These are phyloP conservation scores for Fomitopsis pinicola DNA, from an alignment of 1,284 basidiomycete species.

Conservation along the genomic window DNA sequence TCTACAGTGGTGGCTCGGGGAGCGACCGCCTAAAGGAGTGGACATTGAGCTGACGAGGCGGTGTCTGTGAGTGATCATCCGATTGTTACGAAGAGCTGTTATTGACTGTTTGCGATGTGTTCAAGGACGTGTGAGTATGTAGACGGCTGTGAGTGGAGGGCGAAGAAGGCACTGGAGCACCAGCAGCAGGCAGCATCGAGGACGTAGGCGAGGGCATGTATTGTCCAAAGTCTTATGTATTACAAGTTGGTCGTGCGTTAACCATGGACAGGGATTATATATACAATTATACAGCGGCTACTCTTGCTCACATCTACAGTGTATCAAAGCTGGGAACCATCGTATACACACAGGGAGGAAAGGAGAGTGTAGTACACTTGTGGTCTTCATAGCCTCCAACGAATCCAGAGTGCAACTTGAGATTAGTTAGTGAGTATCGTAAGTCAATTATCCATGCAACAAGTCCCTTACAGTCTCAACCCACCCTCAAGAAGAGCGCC, in stretches of 20 bases:
- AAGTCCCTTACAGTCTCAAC: too few relatives aligned
- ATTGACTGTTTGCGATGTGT: background rate
- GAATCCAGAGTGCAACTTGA: too few relatives aligned
- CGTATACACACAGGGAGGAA: too few relatives aligned
- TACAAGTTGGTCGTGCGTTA: background rate
- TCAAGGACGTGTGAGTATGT: constrained; percentile 75
- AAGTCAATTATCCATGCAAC: too few relatives aligned
- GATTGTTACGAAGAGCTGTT: constrained; percentile 1
- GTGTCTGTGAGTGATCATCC: constrained; percentile 55
- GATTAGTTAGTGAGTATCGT: too few relatives aligned
- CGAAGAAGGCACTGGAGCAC: constrained; percentile 51
- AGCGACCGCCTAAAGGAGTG: constrained; percentile 66
- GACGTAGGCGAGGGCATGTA: background rate
- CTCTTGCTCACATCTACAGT: background rate
- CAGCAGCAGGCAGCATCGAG: background rate
- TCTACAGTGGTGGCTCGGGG: constrained; percentile 74
- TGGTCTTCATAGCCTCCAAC: too few relatives aligned
- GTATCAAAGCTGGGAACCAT: background rate
- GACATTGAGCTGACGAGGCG: constrained; percentile 52
- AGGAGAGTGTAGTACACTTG: too few relatives aligned
- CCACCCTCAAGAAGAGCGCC: background rate
- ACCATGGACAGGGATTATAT: background rate
- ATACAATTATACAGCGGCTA: too few relatives aligned
- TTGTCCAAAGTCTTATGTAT: background rate
- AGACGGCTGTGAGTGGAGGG: constrained; percentile 81